Base-by-base conservation (phyloP, 2,329 filamentous ascomycete genomes). In the Apiospora malaysiana region DNA sequence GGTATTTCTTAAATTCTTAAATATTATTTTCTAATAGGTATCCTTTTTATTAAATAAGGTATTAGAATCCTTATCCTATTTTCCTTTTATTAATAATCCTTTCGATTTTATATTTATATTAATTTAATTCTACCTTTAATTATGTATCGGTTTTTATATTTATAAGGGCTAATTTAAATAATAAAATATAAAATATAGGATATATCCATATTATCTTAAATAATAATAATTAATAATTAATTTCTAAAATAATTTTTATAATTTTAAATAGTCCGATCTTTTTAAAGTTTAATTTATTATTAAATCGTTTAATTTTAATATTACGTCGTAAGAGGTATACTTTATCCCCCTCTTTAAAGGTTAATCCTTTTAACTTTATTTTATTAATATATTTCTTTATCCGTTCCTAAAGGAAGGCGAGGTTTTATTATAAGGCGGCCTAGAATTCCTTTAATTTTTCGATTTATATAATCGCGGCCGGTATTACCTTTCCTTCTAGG, bases 211-310 rank as follows among this genome's bases (percentile, higher is more conserved):
- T 70, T 25, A 37, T 47, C 5, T 70, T 47, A 23, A 16, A 40
- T 70, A 70, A 27, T 23, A 10, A 66, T 45, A 70, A 25, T 66
- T 49, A 25, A 16, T 70, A 70, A 37, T 70, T 70, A 47, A 45
- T 37, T 47, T 14, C 14, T 70, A 59, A 59, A 65, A 65, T 45
- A 18, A 66, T 27, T 46, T 70, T 25, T 43, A 46, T 49, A 27
- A 70, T 32, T 47, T 45, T 12, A 21, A 70, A 70, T 46, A 47
- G 23, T 66, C 51, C 16, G 16, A 70, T 27, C 42, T 66, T 70
- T n/a, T 70, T 70, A 66, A 70, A 70, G 42, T 70, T 27, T 14
- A 70, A 49, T 66, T 70, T 70, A 25, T 66, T 40, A n/a, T 49
- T 70, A 65, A 47, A 40, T 37, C 25, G 25, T 66, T 70, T 70